phyloP scores from a whole-genome alignment of 805 yeast genomes.

The Barnettozyma wickerhamii region DNA sequence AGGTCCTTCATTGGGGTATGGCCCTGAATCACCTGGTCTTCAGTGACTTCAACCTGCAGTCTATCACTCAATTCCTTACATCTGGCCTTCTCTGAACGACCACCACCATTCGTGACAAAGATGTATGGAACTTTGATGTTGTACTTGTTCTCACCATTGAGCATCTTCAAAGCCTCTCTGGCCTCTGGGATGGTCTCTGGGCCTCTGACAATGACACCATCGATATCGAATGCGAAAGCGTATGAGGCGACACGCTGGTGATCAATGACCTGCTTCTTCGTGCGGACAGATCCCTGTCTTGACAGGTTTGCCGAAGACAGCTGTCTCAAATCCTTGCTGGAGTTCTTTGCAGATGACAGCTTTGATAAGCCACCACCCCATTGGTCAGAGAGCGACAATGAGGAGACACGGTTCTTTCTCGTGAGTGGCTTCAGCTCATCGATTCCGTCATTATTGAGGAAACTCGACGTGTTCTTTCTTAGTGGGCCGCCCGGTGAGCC shows the following conservation, averaged over 20 bases:
- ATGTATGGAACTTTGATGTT: constrained; percentile 78
- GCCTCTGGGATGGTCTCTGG: constrained; percentile 84
- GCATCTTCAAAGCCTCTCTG: constrained; percentile 60
- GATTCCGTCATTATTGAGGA: constrained; percentile 68
- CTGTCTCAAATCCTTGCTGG: constrained; percentile 26
- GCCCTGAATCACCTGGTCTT: constrained; percentile 85
- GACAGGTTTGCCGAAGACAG: constrained; percentile 17
- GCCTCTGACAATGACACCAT: constrained; percentile 85
- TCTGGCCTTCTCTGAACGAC: constrained; percentile 72
- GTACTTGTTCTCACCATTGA: constrained; percentile 75
- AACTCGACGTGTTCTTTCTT: constrained; percentile 47
- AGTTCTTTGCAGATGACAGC: constrained; percentile 23
- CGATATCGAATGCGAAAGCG: constrained; percentile 91
- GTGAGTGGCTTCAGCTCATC: constrained; percentile 60
- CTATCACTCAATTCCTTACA: constrained; percentile 65
- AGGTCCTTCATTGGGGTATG: constrained; percentile 92
- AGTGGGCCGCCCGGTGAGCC: constrained; percentile 5
- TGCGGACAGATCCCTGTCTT: constrained; percentile 28
- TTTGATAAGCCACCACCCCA: constrained; percentile 42
- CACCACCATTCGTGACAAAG: constrained; percentile 91
- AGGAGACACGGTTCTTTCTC: constrained; percentile 59
- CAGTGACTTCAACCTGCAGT: constrained; percentile 55
- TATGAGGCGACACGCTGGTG: constrained; percentile 73
- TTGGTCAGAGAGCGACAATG: constrained; percentile 67
- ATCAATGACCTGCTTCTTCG: constrained; percentile 51